Evolutionary conservation across 2,329 filamentous ascomycete species (phyloP).

Genomic region (Phoma herbarum): DNA sequence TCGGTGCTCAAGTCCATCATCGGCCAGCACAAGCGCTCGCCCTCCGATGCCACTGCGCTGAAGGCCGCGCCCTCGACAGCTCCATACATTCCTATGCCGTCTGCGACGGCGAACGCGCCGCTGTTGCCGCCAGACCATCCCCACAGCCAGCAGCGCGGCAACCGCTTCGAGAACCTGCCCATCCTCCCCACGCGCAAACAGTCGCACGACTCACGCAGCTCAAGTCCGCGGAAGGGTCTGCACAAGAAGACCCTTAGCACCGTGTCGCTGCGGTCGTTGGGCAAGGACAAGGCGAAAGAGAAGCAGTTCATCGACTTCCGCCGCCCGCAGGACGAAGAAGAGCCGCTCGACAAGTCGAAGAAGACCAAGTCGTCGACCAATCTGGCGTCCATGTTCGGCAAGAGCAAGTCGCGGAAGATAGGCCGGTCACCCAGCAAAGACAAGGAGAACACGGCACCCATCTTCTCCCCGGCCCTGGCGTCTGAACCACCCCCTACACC

Average conservation of each 20-base stretch:
- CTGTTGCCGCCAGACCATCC: slow-evolving; percentile 62
- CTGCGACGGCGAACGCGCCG: slow-evolving; percentile 42
- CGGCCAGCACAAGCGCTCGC: slow-evolving; percentile 59
- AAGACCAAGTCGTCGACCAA: slow-evolving; percentile 87
- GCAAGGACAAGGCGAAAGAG: slow-evolving; percentile 52
- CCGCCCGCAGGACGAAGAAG: slow-evolving; percentile 40
- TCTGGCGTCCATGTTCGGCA: slow-evolving; percentile 77
- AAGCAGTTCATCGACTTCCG: slow-evolving; percentile 44
- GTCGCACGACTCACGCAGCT: slow-evolving; percentile 46
- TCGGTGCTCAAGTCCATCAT: slow-evolving; percentile 62
- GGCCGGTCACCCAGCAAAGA: slow-evolving; percentile 61
- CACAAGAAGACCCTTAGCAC: slow-evolving; percentile 65
- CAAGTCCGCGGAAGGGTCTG: slow-evolving; percentile 49
- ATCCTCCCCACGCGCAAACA: slow-evolving; percentile 48
- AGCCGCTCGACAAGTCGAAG: slow-evolving; percentile 57
- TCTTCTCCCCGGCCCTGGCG: slow-evolving; percentile 51
- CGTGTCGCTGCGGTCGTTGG: slow-evolving; percentile 62
- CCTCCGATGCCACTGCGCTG: slow-evolving; percentile 51
- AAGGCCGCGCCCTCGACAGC: slow-evolving; percentile 30
- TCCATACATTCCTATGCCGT: slow-evolving; percentile 37
- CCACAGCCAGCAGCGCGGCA: slow-evolving; percentile 49
- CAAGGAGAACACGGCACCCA: slow-evolving; percentile 82
- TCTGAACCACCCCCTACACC: slow-evolving; percentile 65
- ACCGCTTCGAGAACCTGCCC: slow-evolving; percentile 40
- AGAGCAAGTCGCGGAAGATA: slow-evolving; percentile 71